Percentiles rank a stretch among this genome's conserved stretches.
Evolutionary conservation across 441 rosid species (phyloP).

Genomic region (Populus hybrid): DNA sequence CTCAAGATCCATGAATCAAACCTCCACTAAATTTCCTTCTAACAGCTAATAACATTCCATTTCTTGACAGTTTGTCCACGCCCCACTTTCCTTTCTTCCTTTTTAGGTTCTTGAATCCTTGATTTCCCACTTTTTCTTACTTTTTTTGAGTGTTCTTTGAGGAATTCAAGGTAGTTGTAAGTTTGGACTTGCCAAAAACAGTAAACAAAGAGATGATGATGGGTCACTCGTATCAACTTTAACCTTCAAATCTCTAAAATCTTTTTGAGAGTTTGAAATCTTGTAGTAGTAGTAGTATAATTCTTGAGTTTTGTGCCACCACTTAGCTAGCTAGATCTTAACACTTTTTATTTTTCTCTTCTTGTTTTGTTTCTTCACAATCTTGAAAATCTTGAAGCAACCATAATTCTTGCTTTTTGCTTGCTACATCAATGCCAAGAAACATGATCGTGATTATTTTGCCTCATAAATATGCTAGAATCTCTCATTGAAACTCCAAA

Average conservation of each 20-base stretch:
- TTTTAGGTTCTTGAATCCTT: conserved; percentile 22
- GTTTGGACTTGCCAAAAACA: conserved; percentile 28
- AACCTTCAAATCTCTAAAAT: background rate
- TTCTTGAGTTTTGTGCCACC: conserved; percentile 18
- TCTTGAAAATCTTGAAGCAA: conserved; percentile 6
- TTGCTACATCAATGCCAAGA: conserved; percentile 16
- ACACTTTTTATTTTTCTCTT: background rate
- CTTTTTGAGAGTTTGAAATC: background rate
- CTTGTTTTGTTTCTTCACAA: background rate
- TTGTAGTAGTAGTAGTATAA: background rate
- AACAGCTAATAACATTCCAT: conserved; percentile 21
- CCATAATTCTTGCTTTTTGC: background rate
- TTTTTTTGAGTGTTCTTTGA: conserved; percentile 19
- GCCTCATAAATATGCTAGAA: background rate
- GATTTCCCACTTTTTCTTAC: conserved; percentile 18
- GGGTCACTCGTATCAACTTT: conserved; percentile 5
- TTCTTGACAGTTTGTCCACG: conserved; percentile 19
- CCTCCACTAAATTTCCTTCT: background rate
- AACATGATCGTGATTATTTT: background rate
- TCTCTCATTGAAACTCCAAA: conserved; percentile 2
- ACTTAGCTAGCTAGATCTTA: background rate
- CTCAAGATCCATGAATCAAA: conserved; percentile 34
- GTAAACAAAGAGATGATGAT: background rate
- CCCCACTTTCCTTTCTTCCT: conserved; percentile 12
- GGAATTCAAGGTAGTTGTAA: conserved; percentile 39